phyloP scores from a whole-genome alignment of 2,329 filamentous ascomycete species.

The Aureobasidium sp. region DNA sequence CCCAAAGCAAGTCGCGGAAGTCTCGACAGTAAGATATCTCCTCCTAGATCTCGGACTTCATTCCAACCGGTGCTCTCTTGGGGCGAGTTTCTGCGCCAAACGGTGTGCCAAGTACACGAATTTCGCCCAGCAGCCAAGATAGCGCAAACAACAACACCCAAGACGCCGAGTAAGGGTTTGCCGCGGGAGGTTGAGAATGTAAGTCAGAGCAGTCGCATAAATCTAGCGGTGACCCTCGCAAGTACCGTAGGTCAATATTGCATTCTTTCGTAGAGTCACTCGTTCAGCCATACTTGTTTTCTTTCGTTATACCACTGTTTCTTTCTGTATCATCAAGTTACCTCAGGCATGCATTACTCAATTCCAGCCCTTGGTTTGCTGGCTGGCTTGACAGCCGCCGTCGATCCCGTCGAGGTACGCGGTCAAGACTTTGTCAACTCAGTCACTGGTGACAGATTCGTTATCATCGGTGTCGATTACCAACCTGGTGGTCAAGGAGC shows the following conservation, averaged over 20 bases:
- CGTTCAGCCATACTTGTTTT: background rate
- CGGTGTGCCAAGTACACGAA: constrained; percentile 4
- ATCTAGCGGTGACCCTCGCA: background rate
- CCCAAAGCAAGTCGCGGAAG: background rate
- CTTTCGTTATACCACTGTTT: background rate
- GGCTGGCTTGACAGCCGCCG: constrained; percentile 39
- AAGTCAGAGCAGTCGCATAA: constrained; percentile 5
- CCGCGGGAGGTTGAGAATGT: constrained; percentile 1
- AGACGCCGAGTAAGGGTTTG: constrained; percentile 1
- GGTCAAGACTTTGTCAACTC: constrained; percentile 57
- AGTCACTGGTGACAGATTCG: constrained; percentile 51
- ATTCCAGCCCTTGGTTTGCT: constrained; percentile 10
- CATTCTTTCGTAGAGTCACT: background rate
- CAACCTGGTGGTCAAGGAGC: constrained; percentile 56
- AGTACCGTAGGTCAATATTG: background rate
- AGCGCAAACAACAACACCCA: constrained; percentile 9
- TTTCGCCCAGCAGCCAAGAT: constrained; percentile 9
- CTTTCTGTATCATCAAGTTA: background rate
- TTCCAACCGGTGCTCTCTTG: background rate
- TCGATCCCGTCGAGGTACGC: constrained; percentile 50
- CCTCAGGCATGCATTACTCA: background rate
- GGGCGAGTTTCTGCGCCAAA: background rate
- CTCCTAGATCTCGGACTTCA: background rate
- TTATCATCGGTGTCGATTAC: constrained; percentile 58
- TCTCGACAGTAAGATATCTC: background rate